phyloP scores from a whole-genome alignment of 768 basidiomycete genomes.

The Tulasnella sp. region DNA sequence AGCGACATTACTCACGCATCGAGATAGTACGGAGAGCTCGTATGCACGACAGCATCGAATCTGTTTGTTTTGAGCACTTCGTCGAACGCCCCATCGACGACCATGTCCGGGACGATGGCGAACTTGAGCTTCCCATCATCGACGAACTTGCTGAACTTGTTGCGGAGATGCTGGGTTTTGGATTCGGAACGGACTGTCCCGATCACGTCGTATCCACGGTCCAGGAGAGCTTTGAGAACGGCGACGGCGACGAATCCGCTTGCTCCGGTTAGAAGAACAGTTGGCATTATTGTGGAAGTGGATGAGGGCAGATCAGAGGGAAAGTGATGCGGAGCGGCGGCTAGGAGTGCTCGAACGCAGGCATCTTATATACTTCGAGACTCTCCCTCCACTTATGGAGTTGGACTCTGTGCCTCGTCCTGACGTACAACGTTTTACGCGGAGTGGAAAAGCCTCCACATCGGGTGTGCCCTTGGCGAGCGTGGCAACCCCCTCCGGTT shows the following conservation, averaged over 20 bases:
- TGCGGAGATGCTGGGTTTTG: not conserved
- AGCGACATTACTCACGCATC: not conserved
- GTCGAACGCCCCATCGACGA: not conserved
- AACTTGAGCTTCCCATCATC: not conserved
- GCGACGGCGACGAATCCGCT: constrained; percentile 13
- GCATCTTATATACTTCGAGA: too few species aligned
- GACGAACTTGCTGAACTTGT: not conserved
- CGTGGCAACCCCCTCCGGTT: too few species aligned
- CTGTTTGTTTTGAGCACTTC: not conserved
- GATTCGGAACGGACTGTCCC: not conserved
- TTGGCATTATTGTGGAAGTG: not conserved
- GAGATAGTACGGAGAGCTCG: constrained; percentile 4
- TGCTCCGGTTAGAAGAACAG: constrained; percentile 15
- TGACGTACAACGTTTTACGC: too few species aligned
- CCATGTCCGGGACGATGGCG: constrained; percentile 10
- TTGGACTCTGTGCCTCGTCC: too few species aligned
- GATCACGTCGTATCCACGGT: constrained; percentile 8
- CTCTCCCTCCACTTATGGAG: too few species aligned
- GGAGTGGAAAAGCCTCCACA: too few species aligned
- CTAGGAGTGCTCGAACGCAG: too few species aligned
- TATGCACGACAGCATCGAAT: constrained; percentile 12
- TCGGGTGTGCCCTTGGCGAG: too few species aligned
- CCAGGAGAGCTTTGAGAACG: constrained; percentile 6
- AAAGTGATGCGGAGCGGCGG: not conserved
- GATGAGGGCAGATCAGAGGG: not conserved